phyloP scores from a whole-genome alignment of 352 stramenopile species.

The Phytophthora syringae region DNA sequence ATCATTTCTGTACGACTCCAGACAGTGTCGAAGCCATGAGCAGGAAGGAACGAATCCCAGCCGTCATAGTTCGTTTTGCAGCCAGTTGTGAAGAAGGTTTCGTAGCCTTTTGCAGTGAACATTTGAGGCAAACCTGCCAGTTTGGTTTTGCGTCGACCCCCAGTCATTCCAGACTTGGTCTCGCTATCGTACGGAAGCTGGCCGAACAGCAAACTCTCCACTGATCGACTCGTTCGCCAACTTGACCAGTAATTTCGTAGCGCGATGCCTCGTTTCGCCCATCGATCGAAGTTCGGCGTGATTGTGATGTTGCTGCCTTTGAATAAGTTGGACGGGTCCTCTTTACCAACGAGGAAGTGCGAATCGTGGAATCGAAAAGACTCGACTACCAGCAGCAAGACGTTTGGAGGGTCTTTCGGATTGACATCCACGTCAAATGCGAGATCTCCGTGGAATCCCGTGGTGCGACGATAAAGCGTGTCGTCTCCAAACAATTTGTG shows the following conservation, averaged over 20 bases:
- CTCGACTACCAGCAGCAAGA: constrained; percentile 52
- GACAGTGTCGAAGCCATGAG: constrained; percentile 58
- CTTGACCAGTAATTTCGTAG: constrained; percentile 66
- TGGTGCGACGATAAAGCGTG: background rate
- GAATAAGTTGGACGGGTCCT: constrained; percentile 39
- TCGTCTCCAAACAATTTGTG: background rate
- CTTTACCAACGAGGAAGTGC: constrained; percentile 47
- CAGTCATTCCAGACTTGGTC: constrained; percentile 31
- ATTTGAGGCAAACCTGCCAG: constrained; percentile 50
- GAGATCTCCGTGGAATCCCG: constrained; percentile 26
- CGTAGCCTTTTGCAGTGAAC: constrained; percentile 56
- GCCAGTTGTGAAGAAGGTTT: constrained; percentile 49
- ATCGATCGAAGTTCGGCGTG: constrained; percentile 52
- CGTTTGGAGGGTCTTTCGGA: constrained; percentile 42
- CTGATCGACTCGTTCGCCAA: constrained; percentile 49
- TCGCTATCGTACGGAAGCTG: constrained; percentile 50
- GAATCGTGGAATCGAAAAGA: constrained; percentile 58
- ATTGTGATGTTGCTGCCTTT: constrained; percentile 30
- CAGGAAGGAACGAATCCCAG: constrained; percentile 47
- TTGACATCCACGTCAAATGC: constrained; percentile 49
- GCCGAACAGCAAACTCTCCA: constrained; percentile 54
- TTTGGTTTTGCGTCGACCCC: constrained; percentile 17
- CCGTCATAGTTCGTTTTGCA: constrained; percentile 46
- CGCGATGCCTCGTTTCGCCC: constrained; percentile 46
- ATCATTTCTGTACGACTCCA: constrained; percentile 38